phyloP scores from a whole-genome alignment of 306 rosid species.

The Sicyos baderoa region DNA sequence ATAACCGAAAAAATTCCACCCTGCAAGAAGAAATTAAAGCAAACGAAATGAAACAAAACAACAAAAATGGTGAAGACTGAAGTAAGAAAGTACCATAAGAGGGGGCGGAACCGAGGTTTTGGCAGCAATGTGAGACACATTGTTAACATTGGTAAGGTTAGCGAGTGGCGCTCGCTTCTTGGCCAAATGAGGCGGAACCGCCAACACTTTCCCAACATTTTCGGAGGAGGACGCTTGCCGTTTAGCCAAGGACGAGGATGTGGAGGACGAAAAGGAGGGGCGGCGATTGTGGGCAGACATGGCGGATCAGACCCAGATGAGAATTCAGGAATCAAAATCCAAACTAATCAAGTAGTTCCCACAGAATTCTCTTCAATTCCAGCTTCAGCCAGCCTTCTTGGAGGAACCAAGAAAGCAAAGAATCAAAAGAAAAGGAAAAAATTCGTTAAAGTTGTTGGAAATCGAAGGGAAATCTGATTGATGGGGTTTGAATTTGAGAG shows the following conservation, averaged over 20 bases:
- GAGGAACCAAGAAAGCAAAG: constrained; percentile 28
- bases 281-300: constrained; percentile 73
- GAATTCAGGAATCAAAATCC: neutral
- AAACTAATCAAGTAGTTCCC: neutral
- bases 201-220: constrained; percentile 28
- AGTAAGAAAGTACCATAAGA: constrained; percentile 36
- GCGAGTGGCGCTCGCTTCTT: constrained; percentile 84
- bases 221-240: constrained; percentile 55
- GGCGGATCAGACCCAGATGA: constrained; percentile 15
- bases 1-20: too few relatives aligned
- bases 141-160: constrained; percentile 61
- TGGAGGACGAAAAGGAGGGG: constrained; percentile 62
- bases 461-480: neutral
- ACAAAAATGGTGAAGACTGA: neutral
- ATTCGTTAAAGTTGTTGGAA: neutral
- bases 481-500: constrained; percentile 9
- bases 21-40: too few relatives aligned
- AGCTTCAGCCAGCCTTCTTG: constrained; percentile 11
- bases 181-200: constrained; percentile 34
- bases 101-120: constrained; percentile 34
- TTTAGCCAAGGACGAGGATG: constrained; percentile 69
- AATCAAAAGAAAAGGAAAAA: constrained; percentile 12
- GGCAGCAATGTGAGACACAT: constrained; percentile 27
- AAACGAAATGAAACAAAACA: neutral
- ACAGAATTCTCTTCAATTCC: neutral